A percentile compares a stretch with the other conserved stretches of the same genome.
Conservation (phyloP, 441 rosid genomes). For the Brassica balearica region DNA sequence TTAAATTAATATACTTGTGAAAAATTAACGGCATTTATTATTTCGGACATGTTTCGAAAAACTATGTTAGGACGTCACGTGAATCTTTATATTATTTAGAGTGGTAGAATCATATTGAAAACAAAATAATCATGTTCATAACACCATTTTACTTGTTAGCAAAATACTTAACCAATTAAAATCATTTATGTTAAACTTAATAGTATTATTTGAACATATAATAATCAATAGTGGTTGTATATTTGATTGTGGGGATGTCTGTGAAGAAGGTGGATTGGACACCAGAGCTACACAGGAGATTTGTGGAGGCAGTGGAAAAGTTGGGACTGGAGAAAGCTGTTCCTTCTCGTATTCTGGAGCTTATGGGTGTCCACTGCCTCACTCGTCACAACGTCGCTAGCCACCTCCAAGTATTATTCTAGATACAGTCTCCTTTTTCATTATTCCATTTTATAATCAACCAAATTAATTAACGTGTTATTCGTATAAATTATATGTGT, state of each 20-base stretch:
- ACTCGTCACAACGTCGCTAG: conserved; percentile 97
- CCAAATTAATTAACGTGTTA: not conserved
- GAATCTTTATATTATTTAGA: not conserved
- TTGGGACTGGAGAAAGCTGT: conserved; percentile 96
- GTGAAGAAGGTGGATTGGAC: conserved; percentile 92
- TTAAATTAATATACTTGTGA: no score
- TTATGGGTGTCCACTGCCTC: conserved; percentile 90
- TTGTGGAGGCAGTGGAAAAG: conserved; percentile 94
- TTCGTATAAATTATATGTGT: not conserved
- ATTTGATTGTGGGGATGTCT: conserved; percentile 27
- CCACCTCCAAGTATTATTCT: conserved; percentile 77
- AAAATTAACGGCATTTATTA: not conserved
- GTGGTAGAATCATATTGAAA: not conserved
- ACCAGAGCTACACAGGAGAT: conserved; percentile 86
- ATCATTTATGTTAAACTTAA: not conserved
- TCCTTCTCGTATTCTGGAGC: conserved; percentile 88
- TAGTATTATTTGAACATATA: not conserved
- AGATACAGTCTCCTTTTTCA: not conserved
- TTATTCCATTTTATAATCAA: not conserved
- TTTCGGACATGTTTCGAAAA: not conserved
- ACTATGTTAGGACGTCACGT: conserved; percentile 5
- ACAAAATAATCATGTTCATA: not conserved
- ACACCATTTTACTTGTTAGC: no score
- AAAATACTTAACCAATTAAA: not conserved
- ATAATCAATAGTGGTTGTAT: not conserved